Conservation (phyloP, 2,329 filamentous ascomycete genomes). For the Exserohilum turcica region DNA sequence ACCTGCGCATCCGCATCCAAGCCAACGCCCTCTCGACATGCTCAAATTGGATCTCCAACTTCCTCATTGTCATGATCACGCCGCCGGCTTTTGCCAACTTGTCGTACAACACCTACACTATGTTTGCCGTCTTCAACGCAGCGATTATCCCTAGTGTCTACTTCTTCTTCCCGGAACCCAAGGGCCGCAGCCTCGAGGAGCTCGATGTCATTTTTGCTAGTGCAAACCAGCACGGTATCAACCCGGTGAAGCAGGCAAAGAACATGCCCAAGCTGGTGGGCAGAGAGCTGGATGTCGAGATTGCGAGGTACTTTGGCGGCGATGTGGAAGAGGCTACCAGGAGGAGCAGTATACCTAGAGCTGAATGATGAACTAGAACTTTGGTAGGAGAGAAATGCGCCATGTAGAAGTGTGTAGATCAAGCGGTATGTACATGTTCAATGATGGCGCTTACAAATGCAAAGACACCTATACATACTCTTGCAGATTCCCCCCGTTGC, state of each 20-base stretch:
- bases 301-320: conserved; percentile 12
- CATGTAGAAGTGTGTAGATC: neutral
- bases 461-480: no score
- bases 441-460: no score
- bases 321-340: conserved; percentile 17
- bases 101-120: conserved; percentile 57
- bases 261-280: conserved; percentile 16
- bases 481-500: no score
- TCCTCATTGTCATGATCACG: conserved; percentile 67
- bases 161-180: conserved; percentile 61
- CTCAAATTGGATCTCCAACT: conserved; percentile 49
- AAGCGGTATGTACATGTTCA: no score
- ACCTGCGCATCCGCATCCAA: conserved; percentile 70
- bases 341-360: conserved; percentile 3
- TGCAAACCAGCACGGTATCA: conserved; percentile 12
- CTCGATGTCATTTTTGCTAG: conserved; percentile 54
- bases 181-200: conserved; percentile 53
- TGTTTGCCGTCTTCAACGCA: conserved; percentile 59
- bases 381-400: no score
- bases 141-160: conserved; percentile 59
- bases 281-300: conserved; percentile 10
- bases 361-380: no score
- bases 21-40: conserved; percentile 61
- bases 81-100: conserved; percentile 62
- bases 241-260: conserved; percentile 6